Conservation (phyloP, 306 rosid species). For the Casuarina equisetifolia region DNA sequence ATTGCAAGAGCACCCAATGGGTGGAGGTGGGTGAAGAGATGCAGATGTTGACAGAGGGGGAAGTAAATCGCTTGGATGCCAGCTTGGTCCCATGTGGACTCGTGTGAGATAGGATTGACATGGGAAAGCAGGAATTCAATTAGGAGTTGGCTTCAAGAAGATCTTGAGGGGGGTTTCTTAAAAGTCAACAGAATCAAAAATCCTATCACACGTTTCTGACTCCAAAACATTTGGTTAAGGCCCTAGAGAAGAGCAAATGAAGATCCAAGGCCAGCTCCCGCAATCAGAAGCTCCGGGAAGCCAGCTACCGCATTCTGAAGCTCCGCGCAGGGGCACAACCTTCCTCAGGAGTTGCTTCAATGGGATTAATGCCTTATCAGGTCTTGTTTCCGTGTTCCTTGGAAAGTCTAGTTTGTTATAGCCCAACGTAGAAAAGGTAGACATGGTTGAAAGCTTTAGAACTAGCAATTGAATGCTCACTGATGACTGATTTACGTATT, state of each 20-base stretch:
- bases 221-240: neutral
- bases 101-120: no score
- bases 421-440: neutral
- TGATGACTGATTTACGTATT: neutral
- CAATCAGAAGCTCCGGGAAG: conserved; percentile 15
- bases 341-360: conserved; percentile 64
- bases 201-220: neutral
- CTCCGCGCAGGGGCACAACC: conserved; percentile 44
- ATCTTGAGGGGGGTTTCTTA: no score
- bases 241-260: conserved; percentile 34
- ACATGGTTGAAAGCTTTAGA: neutral
- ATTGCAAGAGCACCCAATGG: neutral
- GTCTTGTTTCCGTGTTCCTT: conserved; percentile 23
- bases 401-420: neutral
- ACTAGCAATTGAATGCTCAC: neutral
- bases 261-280: conserved; percentile 46
- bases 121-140: no score
- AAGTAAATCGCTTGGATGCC: no score
- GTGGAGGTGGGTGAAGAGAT: no score
- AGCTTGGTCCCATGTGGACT: neutral
- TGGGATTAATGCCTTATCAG: conserved; percentile 68
- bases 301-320: no score
- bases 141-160: no score
- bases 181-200: no score
- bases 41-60: no score